Percentiles rank a stretch among this genome's conserved stretches.
These are phyloP conservation scores for Saccharomycopsis selenospora DNA, from an alignment of 805 yeast genomes.

Conservation along the genomic window DNA sequence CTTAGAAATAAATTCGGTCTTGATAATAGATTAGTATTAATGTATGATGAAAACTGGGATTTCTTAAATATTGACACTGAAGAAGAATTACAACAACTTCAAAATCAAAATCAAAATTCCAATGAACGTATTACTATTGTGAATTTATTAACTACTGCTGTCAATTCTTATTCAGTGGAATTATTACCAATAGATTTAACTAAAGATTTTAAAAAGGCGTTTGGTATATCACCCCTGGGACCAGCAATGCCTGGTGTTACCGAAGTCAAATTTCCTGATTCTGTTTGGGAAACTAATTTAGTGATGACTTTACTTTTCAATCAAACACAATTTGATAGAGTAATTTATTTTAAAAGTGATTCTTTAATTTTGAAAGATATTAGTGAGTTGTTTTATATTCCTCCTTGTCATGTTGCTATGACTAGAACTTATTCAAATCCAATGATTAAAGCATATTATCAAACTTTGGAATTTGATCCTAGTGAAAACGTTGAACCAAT, in stretches of 20 bases:
- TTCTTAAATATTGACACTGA: background rate
- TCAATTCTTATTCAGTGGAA: background rate
- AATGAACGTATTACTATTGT: constrained; percentile 1
- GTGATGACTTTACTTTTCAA: constrained; percentile 6
- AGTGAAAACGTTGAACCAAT: too few species aligned
- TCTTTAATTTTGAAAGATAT: background rate
- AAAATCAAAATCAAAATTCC: background rate
- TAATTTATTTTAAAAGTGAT: constrained; percentile 1
- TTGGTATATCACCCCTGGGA: background rate
- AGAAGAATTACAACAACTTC: constrained; percentile 5
- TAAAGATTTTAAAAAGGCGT: background rate
- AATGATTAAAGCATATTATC: too few species aligned
- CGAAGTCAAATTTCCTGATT: background rate
- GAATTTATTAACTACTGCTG: constrained; percentile 2
- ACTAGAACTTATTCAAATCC: constrained; percentile 2
- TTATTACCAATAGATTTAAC: constrained; percentile 2
- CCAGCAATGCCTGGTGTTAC: background rate
- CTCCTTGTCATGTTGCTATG: constrained; percentile 10
- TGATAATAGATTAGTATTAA: background rate
- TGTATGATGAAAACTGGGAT: constrained; percentile 6
- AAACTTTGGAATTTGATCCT: too few species aligned
- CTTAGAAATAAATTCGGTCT: background rate
- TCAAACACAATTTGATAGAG: constrained; percentile 3
- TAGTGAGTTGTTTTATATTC: constrained; percentile 8
- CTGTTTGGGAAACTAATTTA: background rate